phyloP scores from a whole-genome alignment of 345 rosid genomes.

The Eucalyptus viminalis region DNA sequence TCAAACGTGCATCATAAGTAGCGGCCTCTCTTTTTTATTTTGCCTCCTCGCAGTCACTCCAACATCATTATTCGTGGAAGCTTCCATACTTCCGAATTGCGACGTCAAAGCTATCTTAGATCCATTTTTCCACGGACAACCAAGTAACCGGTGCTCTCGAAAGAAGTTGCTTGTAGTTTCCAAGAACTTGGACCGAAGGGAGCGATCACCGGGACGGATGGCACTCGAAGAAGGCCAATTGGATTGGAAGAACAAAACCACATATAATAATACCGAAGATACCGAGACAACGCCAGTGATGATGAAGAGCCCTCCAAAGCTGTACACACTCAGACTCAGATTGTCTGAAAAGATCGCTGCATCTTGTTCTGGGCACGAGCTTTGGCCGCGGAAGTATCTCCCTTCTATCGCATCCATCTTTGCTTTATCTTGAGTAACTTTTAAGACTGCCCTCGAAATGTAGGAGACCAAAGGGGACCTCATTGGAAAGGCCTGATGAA shows the following conservation, averaged over 20 bases:
- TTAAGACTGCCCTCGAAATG: slow-evolving; percentile 30
- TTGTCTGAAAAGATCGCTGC: background rate
- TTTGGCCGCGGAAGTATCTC: background rate
- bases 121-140: background rate
- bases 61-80: background rate
- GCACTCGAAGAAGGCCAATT: background rate
- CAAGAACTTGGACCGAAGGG: background rate
- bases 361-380: background rate
- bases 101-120: background rate
- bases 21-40: background rate
- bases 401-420: slow-evolving; percentile 10
- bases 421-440: slow-evolving; percentile 8
- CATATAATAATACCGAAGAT: background rate
- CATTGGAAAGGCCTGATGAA: slow-evolving; percentile 16
- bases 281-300: slow-evolving; percentile 18
- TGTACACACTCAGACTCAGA: slow-evolving; percentile 9
- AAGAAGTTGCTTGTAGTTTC: background rate
- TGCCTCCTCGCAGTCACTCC: background rate
- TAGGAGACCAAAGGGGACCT: slow-evolving; percentile 17
- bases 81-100: background rate
- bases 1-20: background rate
- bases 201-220: background rate
- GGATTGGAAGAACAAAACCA: background rate
- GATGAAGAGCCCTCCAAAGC: slow-evolving; percentile 35
- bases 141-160: background rate